phyloP scores from a whole-genome alignment of 2,329 filamentous ascomycete genomes.

The Cordyceps tenuipes region DNA sequence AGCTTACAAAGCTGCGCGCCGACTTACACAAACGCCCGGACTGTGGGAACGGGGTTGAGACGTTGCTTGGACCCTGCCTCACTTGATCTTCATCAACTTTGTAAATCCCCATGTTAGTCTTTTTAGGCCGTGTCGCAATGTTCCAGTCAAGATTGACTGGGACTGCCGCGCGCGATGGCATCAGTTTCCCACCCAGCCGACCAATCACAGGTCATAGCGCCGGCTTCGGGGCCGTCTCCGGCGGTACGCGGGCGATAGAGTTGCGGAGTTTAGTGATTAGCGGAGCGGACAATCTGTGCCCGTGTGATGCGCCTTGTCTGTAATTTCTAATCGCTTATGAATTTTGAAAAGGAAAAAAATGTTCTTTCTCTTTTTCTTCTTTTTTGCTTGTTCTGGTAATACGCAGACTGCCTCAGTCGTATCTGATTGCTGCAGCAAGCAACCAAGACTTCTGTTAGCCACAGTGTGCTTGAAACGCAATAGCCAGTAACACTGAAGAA shows the following conservation, averaged over 20 bases:
- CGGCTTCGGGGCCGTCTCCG: neutral
- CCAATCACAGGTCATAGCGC: constrained; percentile 2
- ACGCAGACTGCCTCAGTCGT: too few relatives aligned
- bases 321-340: neutral
- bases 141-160: neutral
- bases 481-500: too few relatives aligned
- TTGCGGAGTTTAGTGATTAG: neutral
- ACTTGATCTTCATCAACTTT: neutral
- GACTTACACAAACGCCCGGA: neutral
- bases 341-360: too few relatives aligned
- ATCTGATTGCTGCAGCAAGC: too few relatives aligned
- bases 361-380: neutral
- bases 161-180: neutral
- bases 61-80: neutral
- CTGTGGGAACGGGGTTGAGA: neutral
- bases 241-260: neutral
- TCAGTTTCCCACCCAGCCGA: neutral
- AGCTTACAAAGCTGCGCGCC: neutral
- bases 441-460: too few relatives aligned
- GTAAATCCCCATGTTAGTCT: too few relatives aligned
- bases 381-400: too few relatives aligned
- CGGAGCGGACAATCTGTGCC: neutral
- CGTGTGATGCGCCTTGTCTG: neutral
- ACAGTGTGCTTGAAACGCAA: too few relatives aligned
- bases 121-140: neutral